Percentiles rank a stretch among this genome's conserved stretches.
Evolutionary conservation across 2,329 filamentous ascomycete genomes (phyloP).

Genomic region (Arachnopeziza araneosa): DNA sequence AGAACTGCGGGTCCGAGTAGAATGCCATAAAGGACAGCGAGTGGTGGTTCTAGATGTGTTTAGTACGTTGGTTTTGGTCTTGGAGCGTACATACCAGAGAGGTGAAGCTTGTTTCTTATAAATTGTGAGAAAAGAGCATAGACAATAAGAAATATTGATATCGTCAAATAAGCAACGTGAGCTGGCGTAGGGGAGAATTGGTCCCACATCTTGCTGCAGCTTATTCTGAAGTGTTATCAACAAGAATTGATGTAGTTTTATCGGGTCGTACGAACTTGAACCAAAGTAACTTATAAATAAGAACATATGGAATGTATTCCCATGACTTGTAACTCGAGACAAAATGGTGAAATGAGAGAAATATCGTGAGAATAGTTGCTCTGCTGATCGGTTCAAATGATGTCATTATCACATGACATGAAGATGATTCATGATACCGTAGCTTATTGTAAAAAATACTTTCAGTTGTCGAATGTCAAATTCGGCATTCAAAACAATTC

Average conservation of each 20-base stretch:
- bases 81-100: constrained; percentile 33
- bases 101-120: constrained; percentile 54
- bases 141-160: constrained; percentile 51
- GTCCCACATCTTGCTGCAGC: constrained; percentile 35
- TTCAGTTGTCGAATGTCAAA: too few species aligned
- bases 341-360: neutral
- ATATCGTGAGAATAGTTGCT: neutral
- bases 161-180: constrained; percentile 53
- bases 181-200: constrained; percentile 49
- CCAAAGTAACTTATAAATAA: too few species aligned
- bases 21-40: constrained; percentile 63
- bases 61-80: neutral
- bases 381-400: neutral
- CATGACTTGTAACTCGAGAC: too few species aligned
- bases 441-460: too few species aligned
- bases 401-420: neutral
- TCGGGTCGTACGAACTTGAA: too few species aligned
- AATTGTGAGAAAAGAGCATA: constrained; percentile 55
- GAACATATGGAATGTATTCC: too few species aligned
- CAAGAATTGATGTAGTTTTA: too few species aligned
- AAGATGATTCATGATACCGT: too few species aligned
- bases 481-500: too few species aligned
- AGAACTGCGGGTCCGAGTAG: constrained; percentile 65
- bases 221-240: neutral
- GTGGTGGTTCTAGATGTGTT: constrained; percentile 40